Conservation (phyloP, 2,329 filamentous ascomycete genomes). For the Apiospora hydei region DNA sequence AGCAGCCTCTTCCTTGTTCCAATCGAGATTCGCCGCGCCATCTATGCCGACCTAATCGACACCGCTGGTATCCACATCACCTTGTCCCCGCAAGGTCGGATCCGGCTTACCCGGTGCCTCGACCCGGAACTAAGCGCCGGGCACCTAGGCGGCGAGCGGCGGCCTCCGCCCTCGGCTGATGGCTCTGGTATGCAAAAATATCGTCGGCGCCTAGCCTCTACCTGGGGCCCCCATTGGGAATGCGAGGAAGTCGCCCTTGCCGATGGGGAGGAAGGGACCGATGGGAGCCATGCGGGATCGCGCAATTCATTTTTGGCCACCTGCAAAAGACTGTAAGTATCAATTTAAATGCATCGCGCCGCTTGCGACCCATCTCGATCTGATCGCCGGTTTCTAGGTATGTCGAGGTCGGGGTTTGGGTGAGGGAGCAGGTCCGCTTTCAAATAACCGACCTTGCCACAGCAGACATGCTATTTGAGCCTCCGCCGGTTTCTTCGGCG, state of each 20-base stretch:
- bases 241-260: background rate
- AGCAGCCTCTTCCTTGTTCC: background rate
- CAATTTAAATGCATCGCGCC: rapidly evolving
- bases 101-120: background rate
- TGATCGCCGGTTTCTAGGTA: background rate
- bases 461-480: background rate
- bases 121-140: background rate
- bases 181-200: background rate
- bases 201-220: background rate
- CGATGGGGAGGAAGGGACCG: background rate
- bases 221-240: background rate
- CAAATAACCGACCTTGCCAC: background rate
- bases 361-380: background rate
- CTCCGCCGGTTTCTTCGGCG: background rate
- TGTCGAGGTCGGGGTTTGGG: background rate
- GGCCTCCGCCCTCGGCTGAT: background rate
- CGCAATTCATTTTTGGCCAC: background rate
- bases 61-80: background rate
- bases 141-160: background rate
- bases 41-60: background rate
- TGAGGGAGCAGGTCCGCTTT: background rate
- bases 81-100: background rate
- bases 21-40: background rate
- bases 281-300: background rate
- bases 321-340: background rate